Conservation (phyloP, 2,329 filamentous ascomycete species). For the Ceratocystis papillata region DNA sequence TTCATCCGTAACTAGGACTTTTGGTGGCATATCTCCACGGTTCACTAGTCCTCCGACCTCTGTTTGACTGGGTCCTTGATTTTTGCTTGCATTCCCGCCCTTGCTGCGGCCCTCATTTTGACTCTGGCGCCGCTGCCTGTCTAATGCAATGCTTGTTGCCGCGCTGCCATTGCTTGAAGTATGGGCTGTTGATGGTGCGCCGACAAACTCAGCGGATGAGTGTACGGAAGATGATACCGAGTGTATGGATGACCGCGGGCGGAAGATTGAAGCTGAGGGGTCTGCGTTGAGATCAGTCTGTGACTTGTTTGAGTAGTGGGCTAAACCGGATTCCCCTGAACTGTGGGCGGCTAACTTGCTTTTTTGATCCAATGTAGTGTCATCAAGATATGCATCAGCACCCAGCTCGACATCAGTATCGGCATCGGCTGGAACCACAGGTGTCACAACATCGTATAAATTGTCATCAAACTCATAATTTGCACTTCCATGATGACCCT, state of each 20-base stretch:
- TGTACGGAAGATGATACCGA: constrained; percentile 2
- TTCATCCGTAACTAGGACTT: background rate
- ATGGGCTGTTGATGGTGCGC: background rate
- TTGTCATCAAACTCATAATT: background rate
- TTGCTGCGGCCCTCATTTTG: background rate
- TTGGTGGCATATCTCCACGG: background rate
- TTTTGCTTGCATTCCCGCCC: no score
- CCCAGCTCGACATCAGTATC: background rate
- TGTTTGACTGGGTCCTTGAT: no score
- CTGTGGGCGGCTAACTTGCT: background rate
- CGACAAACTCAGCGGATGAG: background rate
- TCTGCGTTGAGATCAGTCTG: background rate
- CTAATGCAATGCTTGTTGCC: background rate
- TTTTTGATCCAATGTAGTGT: background rate
- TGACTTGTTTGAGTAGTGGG: background rate
- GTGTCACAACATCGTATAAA: background rate
- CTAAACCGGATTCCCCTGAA: background rate
- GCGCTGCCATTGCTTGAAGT: constrained; percentile 1
- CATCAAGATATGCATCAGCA: background rate
- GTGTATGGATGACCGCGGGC: background rate
- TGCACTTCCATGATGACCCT: background rate
- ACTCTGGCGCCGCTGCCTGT: background rate
- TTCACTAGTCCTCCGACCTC: background rate
- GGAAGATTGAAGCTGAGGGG: background rate
- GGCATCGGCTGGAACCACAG: background rate